A percentile compares a stretch with the other conserved stretches of the same genome.
Evolutionary conservation across 441 rosid genomes (phyloP).

Genomic region (Geranium incanum): DNA sequence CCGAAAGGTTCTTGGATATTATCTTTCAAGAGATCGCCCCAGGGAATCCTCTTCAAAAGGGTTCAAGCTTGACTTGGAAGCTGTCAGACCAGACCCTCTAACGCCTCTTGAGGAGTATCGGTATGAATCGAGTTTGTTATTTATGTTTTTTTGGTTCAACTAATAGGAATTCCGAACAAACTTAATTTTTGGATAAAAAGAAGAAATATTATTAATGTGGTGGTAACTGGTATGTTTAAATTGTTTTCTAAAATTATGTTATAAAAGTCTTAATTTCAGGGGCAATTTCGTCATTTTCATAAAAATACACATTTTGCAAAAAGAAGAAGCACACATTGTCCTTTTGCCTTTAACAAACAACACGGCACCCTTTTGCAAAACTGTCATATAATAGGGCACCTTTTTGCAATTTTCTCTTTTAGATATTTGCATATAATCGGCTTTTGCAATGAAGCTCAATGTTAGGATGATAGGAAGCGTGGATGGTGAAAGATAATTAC

Average conservation of each 20-base stretch:
- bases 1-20: slow-evolving; percentile 70
- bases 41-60: slow-evolving; percentile 84
- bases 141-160: background rate
- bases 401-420: background rate
- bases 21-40: slow-evolving; percentile 80
- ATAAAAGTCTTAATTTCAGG: too few relatives aligned
- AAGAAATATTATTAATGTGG: background rate
- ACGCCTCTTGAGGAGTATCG: slow-evolving; percentile 95
- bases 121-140: slow-evolving; percentile 32
- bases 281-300: too few relatives aligned
- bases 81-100: slow-evolving; percentile 84
- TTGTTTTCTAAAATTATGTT: too few relatives aligned
- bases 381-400: too few relatives aligned
- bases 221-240: too few relatives aligned
- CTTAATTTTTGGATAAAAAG: background rate
- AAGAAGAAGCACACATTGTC: too few relatives aligned
- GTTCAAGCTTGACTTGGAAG: slow-evolving; percentile 70
- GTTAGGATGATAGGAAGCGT: background rate
- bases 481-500: background rate
- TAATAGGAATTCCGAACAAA: background rate
- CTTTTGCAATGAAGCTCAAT: background rate
- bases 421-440: background rate
- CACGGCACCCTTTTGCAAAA: too few relatives aligned
- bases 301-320: too few relatives aligned
- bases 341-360: too few relatives aligned